Conservation (phyloP, 257 asterid species). For the Solanum bulbocastanum region DNA sequence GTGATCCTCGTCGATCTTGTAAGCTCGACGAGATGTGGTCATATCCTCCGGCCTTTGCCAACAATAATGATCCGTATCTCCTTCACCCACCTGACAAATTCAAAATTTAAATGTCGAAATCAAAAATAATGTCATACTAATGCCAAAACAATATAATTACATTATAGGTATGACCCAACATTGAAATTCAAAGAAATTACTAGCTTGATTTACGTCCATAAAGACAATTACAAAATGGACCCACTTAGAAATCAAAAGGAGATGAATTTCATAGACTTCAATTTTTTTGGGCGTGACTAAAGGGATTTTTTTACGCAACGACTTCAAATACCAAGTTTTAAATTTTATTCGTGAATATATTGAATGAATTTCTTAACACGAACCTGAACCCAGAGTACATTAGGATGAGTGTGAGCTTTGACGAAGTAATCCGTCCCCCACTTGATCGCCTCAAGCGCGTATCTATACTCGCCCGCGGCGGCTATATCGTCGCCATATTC, state of each 20-base stretch:
- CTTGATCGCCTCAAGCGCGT: slow-evolving; percentile 76
- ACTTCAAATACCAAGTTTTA: neutral
- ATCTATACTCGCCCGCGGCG: slow-evolving; percentile 47
- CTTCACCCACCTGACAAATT: slow-evolving; percentile 46
- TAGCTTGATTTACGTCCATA: neutral
- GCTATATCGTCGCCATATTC: slow-evolving; percentile 40
- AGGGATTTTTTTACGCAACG: neutral
- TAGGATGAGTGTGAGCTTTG: slow-evolving; percentile 73
- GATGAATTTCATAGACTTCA: neutral
- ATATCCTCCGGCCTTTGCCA: slow-evolving; percentile 77
- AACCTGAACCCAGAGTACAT: slow-evolving; percentile 90
- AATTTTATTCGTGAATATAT: neutral
- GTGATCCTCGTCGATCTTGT: slow-evolving; percentile 38
- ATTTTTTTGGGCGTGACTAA: slow-evolving; percentile 24
- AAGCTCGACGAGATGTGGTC: slow-evolving; percentile 68
- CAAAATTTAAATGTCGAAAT: neutral
- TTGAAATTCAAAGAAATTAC: neutral
- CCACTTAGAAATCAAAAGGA: slow-evolving; percentile 7
- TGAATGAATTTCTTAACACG: neutral
- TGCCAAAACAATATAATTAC: neutral
- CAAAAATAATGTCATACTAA: neutral
- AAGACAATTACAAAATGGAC: slow-evolving; percentile 2
- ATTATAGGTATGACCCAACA: neutral
- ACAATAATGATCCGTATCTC: slow-evolving; percentile 66
- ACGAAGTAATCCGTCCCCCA: slow-evolving; percentile 97